Base-by-base conservation (phyloP, 2,329 filamentous ascomycete species). In the Trichoderma atroviride region DNA sequence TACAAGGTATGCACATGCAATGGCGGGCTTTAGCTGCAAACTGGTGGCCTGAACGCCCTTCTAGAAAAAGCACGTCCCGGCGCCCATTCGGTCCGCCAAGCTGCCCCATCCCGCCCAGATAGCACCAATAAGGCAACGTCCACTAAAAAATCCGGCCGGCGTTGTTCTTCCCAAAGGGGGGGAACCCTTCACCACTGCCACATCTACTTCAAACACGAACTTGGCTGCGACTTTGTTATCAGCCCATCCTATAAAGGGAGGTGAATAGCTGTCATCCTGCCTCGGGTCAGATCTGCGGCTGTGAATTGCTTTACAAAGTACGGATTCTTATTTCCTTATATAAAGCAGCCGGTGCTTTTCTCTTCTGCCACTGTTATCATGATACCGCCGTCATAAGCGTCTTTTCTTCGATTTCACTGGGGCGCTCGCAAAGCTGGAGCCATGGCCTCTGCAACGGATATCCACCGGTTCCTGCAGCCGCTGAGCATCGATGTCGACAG, bases 391-490 rank as follows among this genome's bases (percentile, higher is more conserved):
- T 60, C 52, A 59, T 67, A 57, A 57, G 47, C 62, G 50, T 57
- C 53, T 47, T 57, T 66, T 57, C 63, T 33, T 16, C 37, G 16
- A 27, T 10, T 35, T 53, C 31, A 27, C 4, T 27, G 37, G 29
- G 35, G 22, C 60, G 2, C 16, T 35, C 19, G 3, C 43, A 33
- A 40, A 35, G 27, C 0, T 24, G 43, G 31, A 69, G 58, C 35
- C 69, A 73, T 84, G 69, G 76, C 72, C 3, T 58, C 69, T 33
- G 62, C 64, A 37, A 55, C 70, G 13, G 50, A 70, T 47, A 74
- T 81, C 50, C 72, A 81, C 52, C 79, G 81, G 43, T 89, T 89
- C 74, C 77, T 89, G 69, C 74, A 76, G 69, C 86, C 87, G 24
- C 79, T 89, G 22, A 77, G 76, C 27, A 79, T 89, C 70, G 82